phyloP scores from a whole-genome alignment of 441 rosid genomes.

The Theobroma grandiflorum region DNA sequence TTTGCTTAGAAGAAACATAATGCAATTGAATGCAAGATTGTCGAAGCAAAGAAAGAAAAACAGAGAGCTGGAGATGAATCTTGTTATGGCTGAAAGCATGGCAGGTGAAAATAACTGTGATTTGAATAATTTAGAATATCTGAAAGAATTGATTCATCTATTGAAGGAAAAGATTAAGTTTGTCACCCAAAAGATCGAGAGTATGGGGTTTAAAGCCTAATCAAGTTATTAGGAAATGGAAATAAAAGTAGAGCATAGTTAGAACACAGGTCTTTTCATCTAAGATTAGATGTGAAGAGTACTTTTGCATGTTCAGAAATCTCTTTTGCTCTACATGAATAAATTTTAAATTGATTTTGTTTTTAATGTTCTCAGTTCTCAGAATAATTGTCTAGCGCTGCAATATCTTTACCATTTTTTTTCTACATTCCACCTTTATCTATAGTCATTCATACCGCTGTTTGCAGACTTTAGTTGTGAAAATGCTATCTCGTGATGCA shows the following conservation, averaged over 20 bases:
- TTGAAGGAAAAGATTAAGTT: slow-evolving; percentile 25
- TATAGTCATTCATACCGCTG: no score
- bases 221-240: slow-evolving; percentile 8
- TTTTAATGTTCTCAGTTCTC: background rate
- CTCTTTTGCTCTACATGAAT: slow-evolving; percentile 9
- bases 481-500: no score
- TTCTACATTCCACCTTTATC: no score
- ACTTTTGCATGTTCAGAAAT: background rate
- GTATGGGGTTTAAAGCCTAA: background rate
- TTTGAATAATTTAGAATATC: slow-evolving; percentile 5
- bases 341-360: background rate
- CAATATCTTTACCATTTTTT: background rate
- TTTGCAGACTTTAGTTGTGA: no score
- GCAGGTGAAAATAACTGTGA: slow-evolving; percentile 12
- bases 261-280: background rate
- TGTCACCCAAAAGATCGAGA: slow-evolving; percentile 10
- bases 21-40: slow-evolving; percentile 20
- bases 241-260: background rate
- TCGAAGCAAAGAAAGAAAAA: slow-evolving; percentile 33
- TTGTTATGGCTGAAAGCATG: background rate
- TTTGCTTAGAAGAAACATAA: slow-evolving; percentile 29
- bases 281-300: background rate
- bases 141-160: slow-evolving; percentile 14
- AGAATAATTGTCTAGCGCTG: background rate
- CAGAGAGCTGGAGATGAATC: slow-evolving; percentile 28